phyloP scores from a whole-genome alignment of 2,329 filamentous ascomycete genomes.

The Neocucurbitaria cava region DNA sequence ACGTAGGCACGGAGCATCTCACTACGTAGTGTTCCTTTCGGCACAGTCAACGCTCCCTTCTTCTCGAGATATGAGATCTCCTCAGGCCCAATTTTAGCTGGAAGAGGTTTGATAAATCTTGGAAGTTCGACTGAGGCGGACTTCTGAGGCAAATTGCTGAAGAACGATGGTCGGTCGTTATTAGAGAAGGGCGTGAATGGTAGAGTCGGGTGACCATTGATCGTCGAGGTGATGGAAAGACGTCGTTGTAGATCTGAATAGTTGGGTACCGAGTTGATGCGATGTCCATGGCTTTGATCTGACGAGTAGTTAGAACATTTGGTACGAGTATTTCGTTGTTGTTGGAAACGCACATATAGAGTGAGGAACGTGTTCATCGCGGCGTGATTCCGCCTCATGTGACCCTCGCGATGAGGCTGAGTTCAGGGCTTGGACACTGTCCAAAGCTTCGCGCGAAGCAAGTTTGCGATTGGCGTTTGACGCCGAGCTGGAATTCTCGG shows the following conservation, averaged over 20 bases:
- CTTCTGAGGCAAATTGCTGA: constrained; percentile 59
- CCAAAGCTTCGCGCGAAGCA: constrained; percentile 48
- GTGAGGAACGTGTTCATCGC: constrained; percentile 67
- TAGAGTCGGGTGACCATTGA: constrained; percentile 41
- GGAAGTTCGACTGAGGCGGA: constrained; percentile 58
- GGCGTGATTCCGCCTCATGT: constrained; percentile 56
- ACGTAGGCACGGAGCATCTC: constrained; percentile 83
- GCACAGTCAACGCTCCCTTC: constrained; percentile 85
- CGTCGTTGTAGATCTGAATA: constrained; percentile 55
- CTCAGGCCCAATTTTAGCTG: constrained; percentile 76
- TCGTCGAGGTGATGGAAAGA: constrained; percentile 51
- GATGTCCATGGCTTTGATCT: constrained; percentile 59
- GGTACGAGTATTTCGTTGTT: not conserved
- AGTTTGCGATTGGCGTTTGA: constrained; percentile 46
- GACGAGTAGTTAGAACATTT: constrained; percentile 30
- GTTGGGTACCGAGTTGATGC: constrained; percentile 44
- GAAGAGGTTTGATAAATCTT: constrained; percentile 80
- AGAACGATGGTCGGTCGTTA: constrained; percentile 42
- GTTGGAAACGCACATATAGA: constrained; percentile 63
- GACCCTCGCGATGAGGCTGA: constrained; percentile 45
- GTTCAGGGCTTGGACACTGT: constrained; percentile 41
- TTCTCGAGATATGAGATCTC: constrained; percentile 83
- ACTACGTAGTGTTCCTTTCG: constrained; percentile 73
- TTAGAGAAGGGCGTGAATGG: constrained; percentile 46
- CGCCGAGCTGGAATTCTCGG: constrained; percentile 23